A percentile compares a stretch with the other conserved stretches of the same genome.
Evolutionary conservation across 495 filamentous ascomycete species (phyloP).

Genomic region (Chlorociboria aeruginascens): DNA sequence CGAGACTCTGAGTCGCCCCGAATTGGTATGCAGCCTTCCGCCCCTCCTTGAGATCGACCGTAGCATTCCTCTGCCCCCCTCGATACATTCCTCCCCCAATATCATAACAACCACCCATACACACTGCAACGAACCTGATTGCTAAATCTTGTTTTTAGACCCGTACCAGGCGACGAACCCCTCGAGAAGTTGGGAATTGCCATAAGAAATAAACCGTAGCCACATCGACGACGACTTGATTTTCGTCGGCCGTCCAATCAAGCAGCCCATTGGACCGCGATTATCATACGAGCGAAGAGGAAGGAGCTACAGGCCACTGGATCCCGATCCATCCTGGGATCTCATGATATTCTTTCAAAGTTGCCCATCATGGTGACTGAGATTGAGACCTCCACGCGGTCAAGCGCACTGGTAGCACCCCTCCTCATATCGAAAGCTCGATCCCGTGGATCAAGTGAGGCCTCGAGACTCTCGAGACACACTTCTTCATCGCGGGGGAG

Average conservation of each 20-base stretch:
- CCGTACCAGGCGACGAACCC: background rate
- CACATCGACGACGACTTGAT: background rate
- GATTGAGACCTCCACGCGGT: conserved; percentile 36
- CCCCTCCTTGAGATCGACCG: conserved; percentile 1
- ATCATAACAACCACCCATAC: conserved; percentile 4
- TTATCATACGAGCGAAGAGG: background rate
- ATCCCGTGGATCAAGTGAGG: conserved; percentile 32
- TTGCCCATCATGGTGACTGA: conserved; percentile 32
- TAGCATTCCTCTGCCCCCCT: conserved; percentile 17
- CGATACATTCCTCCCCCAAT: conserved; percentile 10
- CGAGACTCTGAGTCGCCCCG: conserved; percentile 14
- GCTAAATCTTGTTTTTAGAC: conserved; percentile 7
- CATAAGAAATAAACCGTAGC: background rate
- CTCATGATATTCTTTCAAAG: conserved; percentile 16
- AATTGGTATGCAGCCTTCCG: conserved; percentile 16
- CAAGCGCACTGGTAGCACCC: conserved; percentile 60
- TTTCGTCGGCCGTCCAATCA: background rate
- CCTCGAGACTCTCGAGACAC: conserved; percentile 27
- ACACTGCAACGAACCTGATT: background rate
- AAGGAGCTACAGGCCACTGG: background rate
- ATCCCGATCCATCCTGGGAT: background rate
- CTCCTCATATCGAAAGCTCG: conserved; percentile 58
- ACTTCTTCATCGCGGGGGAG: conserved; percentile 26
- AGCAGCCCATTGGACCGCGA: background rate
- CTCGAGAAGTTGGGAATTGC: background rate